Evolutionary conservation across 129 eudicot genomes (phyloP).

Genomic region (Heracleum sosnowskyi): DNA sequence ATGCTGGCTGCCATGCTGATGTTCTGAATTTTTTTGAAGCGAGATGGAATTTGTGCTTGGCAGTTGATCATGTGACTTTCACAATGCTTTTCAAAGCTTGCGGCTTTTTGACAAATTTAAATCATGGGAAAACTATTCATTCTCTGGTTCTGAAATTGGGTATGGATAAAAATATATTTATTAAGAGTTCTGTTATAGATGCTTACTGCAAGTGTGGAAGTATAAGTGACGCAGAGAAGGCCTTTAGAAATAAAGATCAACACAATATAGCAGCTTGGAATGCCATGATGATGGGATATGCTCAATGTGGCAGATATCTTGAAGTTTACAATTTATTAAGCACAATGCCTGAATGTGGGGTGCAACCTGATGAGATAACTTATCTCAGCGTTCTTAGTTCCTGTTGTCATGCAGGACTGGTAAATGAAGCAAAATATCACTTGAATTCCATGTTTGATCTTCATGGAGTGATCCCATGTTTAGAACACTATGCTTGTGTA

Average conservation of each 20-base stretch:
- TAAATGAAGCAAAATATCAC: constrained; percentile 29
- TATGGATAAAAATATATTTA: constrained; percentile 20
- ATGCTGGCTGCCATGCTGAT: constrained; percentile 26
- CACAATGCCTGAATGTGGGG: constrained; percentile 17
- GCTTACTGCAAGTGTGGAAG: constrained; percentile 47
- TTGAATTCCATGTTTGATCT: constrained; percentile 34
- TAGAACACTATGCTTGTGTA: constrained; percentile 47
- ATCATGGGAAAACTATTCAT: constrained; percentile 35
- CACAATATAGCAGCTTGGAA: constrained; percentile 46
- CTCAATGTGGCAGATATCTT: constrained; percentile 35
- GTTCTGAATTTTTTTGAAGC: constrained; percentile 25
- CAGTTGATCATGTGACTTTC: constrained; percentile 24
- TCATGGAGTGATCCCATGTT: constrained; percentile 35
- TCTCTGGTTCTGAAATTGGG: constrained; percentile 34
- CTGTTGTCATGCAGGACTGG: constrained; percentile 44
- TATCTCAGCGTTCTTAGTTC: constrained; percentile 42
- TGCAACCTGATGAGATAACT: constrained; percentile 44
- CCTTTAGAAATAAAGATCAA: constrained; percentile 12
- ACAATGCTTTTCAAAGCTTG: constrained; percentile 40
- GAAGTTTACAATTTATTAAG: constrained; percentile 23
- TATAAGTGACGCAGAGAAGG: constrained; percentile 28
- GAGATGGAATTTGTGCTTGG: constrained; percentile 26
- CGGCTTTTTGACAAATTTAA: constrained; percentile 38
- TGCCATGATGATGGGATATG: constrained; percentile 46
- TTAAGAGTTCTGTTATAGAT: constrained; percentile 38